Conservation (phyloP, 371 early-diverging fungal genomes). For the Rhizopus delemar region DNA sequence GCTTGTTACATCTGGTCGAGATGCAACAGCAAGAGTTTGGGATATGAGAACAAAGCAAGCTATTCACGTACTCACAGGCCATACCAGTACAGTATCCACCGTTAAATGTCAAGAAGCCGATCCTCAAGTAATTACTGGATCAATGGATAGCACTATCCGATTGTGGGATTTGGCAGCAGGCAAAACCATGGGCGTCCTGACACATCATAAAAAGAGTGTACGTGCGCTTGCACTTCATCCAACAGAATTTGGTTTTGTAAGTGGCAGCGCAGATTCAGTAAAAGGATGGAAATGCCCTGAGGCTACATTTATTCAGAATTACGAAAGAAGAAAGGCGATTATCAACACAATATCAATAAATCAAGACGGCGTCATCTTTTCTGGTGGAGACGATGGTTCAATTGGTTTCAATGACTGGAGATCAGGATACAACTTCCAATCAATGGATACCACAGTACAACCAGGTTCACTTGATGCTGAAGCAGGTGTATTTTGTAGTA, state of each 20-base stretch:
- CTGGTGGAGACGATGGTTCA: conserved; percentile 95
- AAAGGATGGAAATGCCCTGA: conserved; percentile 96
- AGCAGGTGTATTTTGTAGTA: conserved; percentile 91
- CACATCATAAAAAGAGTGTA: conserved; percentile 97
- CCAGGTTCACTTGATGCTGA: conserved; percentile 97
- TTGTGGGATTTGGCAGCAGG: conserved; percentile 97
- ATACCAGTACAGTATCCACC: conserved; percentile 81
- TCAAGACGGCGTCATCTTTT: conserved; percentile 89
- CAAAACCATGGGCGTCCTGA: conserved; percentile 89
- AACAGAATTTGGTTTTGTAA: conserved; percentile 91
- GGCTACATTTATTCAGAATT: conserved; percentile 93
- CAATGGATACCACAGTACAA: conserved; percentile 80
- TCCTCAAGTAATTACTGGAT: conserved; percentile 93
- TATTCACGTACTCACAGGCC: conserved; percentile 90
- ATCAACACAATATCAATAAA: conserved; percentile 89
- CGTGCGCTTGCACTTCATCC: conserved; percentile 91
- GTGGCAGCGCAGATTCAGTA: conserved; percentile 89
- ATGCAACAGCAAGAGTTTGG: conserved; percentile 95
- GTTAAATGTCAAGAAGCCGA: conserved; percentile 93
- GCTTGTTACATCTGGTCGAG: conserved; percentile 93
- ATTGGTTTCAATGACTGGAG: conserved; percentile 98
- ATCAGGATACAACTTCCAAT: conserved; percentile 93
- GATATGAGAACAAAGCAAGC: conserved; percentile 96
- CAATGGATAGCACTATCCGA: conserved; percentile 90
- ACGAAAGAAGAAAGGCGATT: conserved; percentile 85